Base-by-base conservation (phyloP, 2,329 filamentous ascomycete species). In the Alternaria metachromatica region DNA sequence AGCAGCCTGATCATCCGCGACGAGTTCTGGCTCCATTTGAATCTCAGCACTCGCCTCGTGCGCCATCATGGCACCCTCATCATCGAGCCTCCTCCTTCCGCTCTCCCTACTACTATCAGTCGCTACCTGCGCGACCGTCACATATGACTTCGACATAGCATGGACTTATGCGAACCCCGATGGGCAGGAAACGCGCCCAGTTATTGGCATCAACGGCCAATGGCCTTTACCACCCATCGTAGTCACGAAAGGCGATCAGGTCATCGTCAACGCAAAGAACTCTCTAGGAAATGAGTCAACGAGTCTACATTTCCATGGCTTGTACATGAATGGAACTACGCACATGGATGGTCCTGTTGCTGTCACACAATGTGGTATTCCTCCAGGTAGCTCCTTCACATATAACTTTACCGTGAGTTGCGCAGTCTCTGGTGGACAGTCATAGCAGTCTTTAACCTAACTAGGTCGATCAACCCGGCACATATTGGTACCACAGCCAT, bases 321-420 rank as follows among this genome's bases (percentile, higher is more conserved):
- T 95, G 66, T 93, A 88, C 73, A 91, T 93, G 74, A 92, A 92
- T 68, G 90, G 90, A 11, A 92, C 90, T 0, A 92, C 88, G 62
- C 85, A 85, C 60, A 92, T 93, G 89, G 92, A 95, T 72, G 92
- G 92, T 0, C 86, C 90, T 2, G 83, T 88, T 0, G 89, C 87
- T 37, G 84, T 92, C 6, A 90, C 87, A 0, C 90, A 80, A 55
- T 80, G 78, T 30, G 69, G 64, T 0, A 90, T 94, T 56, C 83
- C 87, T 0, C 88, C 90, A 1, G 87, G 87, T 0, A 81, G 83
- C 6, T 87, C 82, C 1, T 91, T 92, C 65, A 88, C 85, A 1
- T 94, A 94, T 77, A 87, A 78, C 55, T 77, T 78, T 28, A 77
- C 76, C 6, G 75, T 75, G 44, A 63, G 71, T 45, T 13, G n/a